phyloP scores from a whole-genome alignment of 2,329 filamentous ascomycete species.

The Stenocarpella maydis region DNA sequence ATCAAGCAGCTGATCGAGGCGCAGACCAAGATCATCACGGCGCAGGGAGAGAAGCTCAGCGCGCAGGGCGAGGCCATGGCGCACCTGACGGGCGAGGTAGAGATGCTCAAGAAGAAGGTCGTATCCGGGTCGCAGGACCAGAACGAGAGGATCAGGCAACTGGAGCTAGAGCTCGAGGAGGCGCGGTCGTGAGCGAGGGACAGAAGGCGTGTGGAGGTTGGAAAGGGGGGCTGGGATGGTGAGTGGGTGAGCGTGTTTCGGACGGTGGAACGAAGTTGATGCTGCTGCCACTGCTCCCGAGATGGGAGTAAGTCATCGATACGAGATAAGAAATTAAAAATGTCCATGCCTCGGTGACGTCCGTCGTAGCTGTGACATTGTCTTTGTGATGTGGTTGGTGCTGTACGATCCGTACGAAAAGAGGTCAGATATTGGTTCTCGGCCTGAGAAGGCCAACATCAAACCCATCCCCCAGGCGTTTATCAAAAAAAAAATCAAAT shows the following conservation, averaged over 20 bases:
- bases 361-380: not conserved
- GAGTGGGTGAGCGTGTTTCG: constrained; percentile 2
- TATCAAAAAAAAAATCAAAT: no score
- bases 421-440: no score
- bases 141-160: constrained; percentile 72
- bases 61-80: constrained; percentile 77
- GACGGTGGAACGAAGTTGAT: not conserved
- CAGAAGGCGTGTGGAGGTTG: no score
- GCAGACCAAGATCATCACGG: constrained; percentile 79
- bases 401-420: no score
- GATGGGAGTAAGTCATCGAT: not conserved
- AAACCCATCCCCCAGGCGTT: no score
- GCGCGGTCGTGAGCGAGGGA: constrained; percentile 57
- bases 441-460: no score
- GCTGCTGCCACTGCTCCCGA: not conserved
- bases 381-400: no score
- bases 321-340: constrained; percentile 10
- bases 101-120: constrained; percentile 81
- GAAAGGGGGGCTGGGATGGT: no score
- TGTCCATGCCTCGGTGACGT: not conserved
- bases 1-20: constrained; percentile 81
- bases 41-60: constrained; percentile 75
- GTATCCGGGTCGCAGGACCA: constrained; percentile 67
- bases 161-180: constrained; percentile 73
- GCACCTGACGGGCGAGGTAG: constrained; percentile 75